These are phyloP conservation scores for Penicillium rolfsii DNA, from an alignment of 2,329 filamentous ascomycete genomes.

Conservation along the genomic window DNA sequence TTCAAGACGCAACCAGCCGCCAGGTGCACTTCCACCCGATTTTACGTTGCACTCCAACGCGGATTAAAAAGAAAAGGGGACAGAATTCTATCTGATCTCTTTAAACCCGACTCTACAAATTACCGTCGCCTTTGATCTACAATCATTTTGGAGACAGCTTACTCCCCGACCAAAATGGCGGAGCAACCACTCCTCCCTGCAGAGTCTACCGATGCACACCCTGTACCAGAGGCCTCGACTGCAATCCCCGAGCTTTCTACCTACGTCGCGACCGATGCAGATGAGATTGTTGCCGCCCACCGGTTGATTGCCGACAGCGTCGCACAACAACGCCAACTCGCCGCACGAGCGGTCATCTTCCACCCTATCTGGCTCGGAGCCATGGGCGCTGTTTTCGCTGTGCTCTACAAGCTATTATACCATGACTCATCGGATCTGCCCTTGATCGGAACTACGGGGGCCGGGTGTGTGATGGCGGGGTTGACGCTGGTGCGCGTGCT, in stretches of 20 bases:
- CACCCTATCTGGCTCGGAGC: not conserved
- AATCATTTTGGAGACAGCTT: not conserved
- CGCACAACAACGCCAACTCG: constrained; percentile 7
- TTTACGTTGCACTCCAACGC: not conserved
- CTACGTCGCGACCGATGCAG: not conserved
- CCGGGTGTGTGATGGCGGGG: constrained; percentile 4
- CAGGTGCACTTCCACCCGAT: not conserved
- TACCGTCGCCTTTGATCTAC: not conserved
- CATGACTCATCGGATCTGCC: constrained; percentile 1
- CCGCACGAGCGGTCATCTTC: constrained; percentile 1
- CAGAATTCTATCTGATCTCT: not conserved
- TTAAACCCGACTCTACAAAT: not conserved
- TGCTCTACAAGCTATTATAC: not conserved
- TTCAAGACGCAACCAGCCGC: not conserved
- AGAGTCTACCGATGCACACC: too few relatives aligned
- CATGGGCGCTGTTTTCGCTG: not conserved
- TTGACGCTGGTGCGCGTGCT: constrained; percentile 1
- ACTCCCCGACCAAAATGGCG: not conserved
- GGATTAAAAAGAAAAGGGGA: not conserved
- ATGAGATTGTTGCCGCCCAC: not conserved
- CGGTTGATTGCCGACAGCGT: not conserved
- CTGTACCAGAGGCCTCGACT: not conserved
- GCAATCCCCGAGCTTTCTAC: constrained; percentile 3
- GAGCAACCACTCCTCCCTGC: not conserved
- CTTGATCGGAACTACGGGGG: constrained; percentile 4